A percentile compares a stretch with the other conserved stretches of the same genome.
Evolutionary conservation across 305 asterid genomes (phyloP).

Genomic region (Galium porrigens): DNA sequence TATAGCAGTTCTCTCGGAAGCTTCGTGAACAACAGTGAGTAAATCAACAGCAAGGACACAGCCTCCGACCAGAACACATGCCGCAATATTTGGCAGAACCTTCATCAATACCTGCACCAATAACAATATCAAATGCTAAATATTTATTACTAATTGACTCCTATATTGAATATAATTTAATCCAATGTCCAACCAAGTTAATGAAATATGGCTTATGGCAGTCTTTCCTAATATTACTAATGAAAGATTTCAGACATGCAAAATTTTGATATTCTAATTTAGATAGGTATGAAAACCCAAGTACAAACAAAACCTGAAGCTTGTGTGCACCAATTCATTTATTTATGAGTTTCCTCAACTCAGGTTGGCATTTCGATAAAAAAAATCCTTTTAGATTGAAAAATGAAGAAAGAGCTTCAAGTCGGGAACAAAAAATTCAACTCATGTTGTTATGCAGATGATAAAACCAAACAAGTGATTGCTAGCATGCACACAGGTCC

Average conservation of each 20-base stretch:
- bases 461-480: slow-evolving; percentile 4
- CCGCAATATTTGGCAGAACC: slow-evolving; percentile 77
- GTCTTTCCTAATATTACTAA: background rate
- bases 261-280: background rate
- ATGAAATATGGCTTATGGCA: background rate
- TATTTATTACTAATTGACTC: background rate
- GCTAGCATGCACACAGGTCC: background rate
- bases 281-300: background rate
- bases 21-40: slow-evolving; percentile 79
- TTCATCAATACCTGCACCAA: slow-evolving; percentile 72
- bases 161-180: background rate
- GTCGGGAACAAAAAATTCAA: background rate
- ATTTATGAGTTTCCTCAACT: slow-evolving; percentile 11
- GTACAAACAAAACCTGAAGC: background rate
- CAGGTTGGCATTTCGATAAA: background rate
- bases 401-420: background rate
- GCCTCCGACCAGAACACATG: slow-evolving; percentile 96
- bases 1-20: slow-evolving; percentile 92
- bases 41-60: slow-evolving; percentile 96
- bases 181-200: background rate
- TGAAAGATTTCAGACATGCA: background rate
- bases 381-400: background rate
- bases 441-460: slow-evolving; percentile 7
- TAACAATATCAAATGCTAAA: slow-evolving; percentile 4
- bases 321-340: background rate